Conservation (phyloP, 2,329 filamentous ascomycete genomes). For the Xylaria sp. region DNA sequence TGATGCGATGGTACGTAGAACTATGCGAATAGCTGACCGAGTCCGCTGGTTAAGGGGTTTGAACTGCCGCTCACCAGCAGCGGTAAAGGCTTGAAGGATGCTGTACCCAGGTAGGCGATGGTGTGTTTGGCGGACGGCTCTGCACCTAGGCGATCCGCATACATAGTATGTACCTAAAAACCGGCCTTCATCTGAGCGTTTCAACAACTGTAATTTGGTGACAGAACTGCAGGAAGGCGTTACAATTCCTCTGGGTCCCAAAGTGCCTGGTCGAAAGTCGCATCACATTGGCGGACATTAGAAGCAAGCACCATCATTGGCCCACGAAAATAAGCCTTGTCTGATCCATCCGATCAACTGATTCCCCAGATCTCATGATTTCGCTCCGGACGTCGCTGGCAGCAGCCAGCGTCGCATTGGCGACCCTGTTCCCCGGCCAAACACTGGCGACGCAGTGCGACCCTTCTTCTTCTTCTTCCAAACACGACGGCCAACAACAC, state of each 20-base stretch:
- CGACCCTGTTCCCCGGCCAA: constrained; percentile 17
- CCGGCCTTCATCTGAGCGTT: neutral
- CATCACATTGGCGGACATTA: neutral
- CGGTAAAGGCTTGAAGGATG: constrained; percentile 1
- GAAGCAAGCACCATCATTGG: neutral
- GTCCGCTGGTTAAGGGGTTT: constrained; percentile 18
- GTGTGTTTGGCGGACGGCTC: constrained; percentile 9
- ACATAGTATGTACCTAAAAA: too few relatives aligned
- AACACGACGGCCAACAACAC: neutral
- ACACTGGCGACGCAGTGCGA: constrained; percentile 14
- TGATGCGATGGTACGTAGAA: constrained; percentile 14
- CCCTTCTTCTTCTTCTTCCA: too few relatives aligned
- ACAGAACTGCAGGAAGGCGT: neutral
- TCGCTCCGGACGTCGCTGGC: constrained; percentile 17
- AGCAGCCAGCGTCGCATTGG: constrained; percentile 25
- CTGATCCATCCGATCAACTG: constrained; percentile 7
- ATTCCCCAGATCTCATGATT: constrained; percentile 21
- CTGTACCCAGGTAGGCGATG: neutral
- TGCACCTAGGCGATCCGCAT: constrained; percentile 1
- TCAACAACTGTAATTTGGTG: neutral
- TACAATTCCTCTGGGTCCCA: neutral
- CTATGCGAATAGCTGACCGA: constrained; percentile 1
- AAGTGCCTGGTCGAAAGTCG: neutral
- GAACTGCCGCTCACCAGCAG: constrained; percentile 21
- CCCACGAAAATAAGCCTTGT: constrained; percentile 1